Base-by-base conservation (phyloP, 305 asterid genomes). In the Fraxinus greggii region DNA sequence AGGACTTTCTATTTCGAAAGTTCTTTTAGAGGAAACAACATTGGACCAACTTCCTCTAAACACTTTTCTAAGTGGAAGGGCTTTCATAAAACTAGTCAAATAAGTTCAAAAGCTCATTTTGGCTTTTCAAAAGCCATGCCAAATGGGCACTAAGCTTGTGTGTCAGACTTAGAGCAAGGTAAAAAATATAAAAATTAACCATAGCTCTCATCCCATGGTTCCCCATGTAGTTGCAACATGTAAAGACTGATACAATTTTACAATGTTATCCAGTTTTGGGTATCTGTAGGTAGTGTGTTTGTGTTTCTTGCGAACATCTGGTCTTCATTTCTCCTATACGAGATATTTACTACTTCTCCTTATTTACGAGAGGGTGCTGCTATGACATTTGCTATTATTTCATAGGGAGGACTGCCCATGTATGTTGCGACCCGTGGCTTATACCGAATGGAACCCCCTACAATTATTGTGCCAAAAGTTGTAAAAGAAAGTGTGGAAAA, bases 401-500 rank as follows among this genome's bases (percentile, higher is more conserved):
- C 24, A 23, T 23, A 94, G 98, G 99, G 98, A 83, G 97, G 99
- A 59, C 81, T 96, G 42, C 98, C 98, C 6, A 93, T 94, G 98
- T 93, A 92, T 82, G 99, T 96, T 87, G 98, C 98, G 0, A 93
- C 98, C 0, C 98, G 99, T 45, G 97, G 96, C 65, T 87, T 94
- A 77, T 92, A 94, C 81, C 84, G 90, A 83, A 91, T 94, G 98
- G 86, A 85, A 6, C 95, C 98, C n/a, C 99, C 99, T 4, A 93
- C 92, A 31, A 85, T 96, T 85, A 78, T 96, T 87, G 98, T 96
- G 80, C 99, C 99, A 63, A 94, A 91, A 83, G 89, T 84, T 35
- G 86, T 96, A 63, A 93, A 88, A 83, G 93, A 86, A 81, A 91
- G 83, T 83, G 98, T 96, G 35, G 97, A 96, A 77, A 94, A 90